Evolutionary conservation across 345 rosid species (phyloP).

Genomic region (Sonneratia caseolaris): DNA sequence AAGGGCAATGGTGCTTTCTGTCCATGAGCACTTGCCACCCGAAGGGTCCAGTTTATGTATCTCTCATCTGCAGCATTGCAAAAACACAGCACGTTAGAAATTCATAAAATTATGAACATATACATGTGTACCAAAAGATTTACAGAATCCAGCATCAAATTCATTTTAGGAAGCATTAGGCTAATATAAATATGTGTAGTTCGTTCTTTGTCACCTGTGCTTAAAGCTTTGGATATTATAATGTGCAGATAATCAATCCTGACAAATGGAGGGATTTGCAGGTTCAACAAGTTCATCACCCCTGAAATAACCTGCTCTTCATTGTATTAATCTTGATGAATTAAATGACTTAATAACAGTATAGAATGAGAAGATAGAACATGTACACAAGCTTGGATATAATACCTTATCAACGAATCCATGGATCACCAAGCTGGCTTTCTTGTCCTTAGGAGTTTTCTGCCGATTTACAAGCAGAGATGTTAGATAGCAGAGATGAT

Average conservation of each 20-base stretch:
- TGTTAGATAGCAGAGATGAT: background rate
- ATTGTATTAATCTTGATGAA: background rate
- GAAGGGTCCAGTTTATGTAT: constrained; percentile 73
- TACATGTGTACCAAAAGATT: constrained; percentile 2
- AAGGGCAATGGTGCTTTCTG: constrained; percentile 60
- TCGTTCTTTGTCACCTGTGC: constrained; percentile 30
- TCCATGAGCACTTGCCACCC: constrained; percentile 71
- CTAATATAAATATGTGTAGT: background rate
- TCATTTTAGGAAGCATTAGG: background rate
- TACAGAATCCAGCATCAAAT: background rate
- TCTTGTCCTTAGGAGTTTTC: constrained; percentile 98
- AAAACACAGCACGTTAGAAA: constrained; percentile 15
- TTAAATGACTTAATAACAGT: background rate
- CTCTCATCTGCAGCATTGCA: constrained; percentile 43
- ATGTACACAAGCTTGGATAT: background rate
- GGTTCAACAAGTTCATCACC: constrained; percentile 54
- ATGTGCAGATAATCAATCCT: constrained; percentile 71
- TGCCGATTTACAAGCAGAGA: constrained; percentile 6
- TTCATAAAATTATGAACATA: background rate
- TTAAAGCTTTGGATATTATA: constrained; percentile 49
- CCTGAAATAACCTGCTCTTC: constrained; percentile 72
- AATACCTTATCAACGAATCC: constrained; percentile 87
- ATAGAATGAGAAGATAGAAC: background rate
- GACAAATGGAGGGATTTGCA: constrained; percentile 68
- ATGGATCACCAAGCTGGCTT: constrained; percentile 82